Percentiles rank a stretch among this genome's conserved stretches.
Conservation (phyloP, 345 rosid genomes). For the Citrus cavaleriei region DNA sequence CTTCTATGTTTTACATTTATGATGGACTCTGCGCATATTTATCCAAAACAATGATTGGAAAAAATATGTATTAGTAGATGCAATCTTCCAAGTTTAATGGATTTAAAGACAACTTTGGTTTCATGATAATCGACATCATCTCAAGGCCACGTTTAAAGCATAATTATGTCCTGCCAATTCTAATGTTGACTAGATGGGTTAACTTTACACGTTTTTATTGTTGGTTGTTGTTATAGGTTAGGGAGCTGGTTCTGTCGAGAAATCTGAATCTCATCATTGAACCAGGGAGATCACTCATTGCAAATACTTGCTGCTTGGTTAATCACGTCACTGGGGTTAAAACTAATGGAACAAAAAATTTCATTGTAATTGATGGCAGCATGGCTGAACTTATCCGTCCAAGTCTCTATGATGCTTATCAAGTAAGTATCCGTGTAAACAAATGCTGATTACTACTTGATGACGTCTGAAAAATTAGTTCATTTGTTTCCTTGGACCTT, state of each 20-base stretch:
- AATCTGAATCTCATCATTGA: constrained; percentile 82
- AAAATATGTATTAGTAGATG: too few species aligned
- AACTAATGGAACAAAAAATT: constrained; percentile 90
- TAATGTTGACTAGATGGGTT: not conserved
- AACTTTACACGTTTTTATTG: not conserved
- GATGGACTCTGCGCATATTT: not conserved
- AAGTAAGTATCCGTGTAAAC: constrained; percentile 42
- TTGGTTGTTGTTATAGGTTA: constrained; percentile 49
- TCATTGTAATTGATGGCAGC: constrained; percentile 94
- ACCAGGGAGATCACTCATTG: constrained; percentile 96
- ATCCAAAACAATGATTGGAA: not conserved
- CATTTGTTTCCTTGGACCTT: not conserved
- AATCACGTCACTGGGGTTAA: constrained; percentile 94
- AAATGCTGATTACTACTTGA: constrained; percentile 5
- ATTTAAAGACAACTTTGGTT: not conserved
- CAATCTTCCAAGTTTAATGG: too few species aligned
- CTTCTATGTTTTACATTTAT: not conserved
- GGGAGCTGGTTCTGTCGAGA: constrained; percentile 78
- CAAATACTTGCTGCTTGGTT: constrained; percentile 91
- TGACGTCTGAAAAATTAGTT: not conserved
- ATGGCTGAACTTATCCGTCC: constrained; percentile 99
- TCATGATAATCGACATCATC: not conserved
- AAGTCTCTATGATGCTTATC: constrained; percentile 95
- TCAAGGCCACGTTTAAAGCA: not conserved
- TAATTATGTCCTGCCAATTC: not conserved